Conservation (phyloP, 176 grass and related monocot genomes). For the Aegilops bicornis region DNA sequence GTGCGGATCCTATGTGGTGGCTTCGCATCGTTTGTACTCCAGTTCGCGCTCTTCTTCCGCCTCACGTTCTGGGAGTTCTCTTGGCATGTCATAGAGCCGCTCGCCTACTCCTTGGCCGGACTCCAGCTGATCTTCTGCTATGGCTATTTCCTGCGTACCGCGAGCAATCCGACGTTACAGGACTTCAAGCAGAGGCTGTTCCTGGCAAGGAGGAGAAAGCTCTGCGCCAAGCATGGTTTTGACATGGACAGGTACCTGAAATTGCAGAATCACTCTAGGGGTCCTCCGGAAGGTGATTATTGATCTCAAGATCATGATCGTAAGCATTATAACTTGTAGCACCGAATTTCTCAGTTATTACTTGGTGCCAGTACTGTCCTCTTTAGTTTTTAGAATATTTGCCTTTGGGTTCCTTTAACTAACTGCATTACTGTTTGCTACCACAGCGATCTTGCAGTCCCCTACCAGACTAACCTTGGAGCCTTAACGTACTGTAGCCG, state of each 20-base stretch:
- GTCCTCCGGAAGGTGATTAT: conserved; percentile 21
- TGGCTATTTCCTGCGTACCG: conserved; percentile 62
- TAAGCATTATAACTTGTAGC: conserved; percentile 11
- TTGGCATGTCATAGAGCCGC: conserved; percentile 52
- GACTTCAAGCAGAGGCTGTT: conserved; percentile 52
- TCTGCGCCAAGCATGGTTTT: conserved; percentile 33
- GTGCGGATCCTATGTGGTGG: conserved; percentile 49
- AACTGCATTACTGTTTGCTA: neutral
- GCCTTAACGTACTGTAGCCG: no score
- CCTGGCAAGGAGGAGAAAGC: conserved; percentile 45
- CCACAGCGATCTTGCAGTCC: neutral
- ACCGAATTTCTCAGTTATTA: neutral
- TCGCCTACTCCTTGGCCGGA: conserved; percentile 40
- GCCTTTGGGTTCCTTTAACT: neutral
- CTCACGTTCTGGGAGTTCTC: conserved; percentile 68
- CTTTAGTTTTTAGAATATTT: neutral
- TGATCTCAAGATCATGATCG: no score
- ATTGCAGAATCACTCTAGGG: conserved; percentile 49
- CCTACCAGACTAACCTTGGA: neutral
- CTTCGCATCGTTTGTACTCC: conserved; percentile 37
- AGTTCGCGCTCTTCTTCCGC: conserved; percentile 40
- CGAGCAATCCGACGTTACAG: conserved; percentile 51
- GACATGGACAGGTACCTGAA: conserved; percentile 48
- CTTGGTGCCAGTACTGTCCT: neutral
- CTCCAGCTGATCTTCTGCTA: conserved; percentile 43